Percentiles rank a stretch among this genome's conserved stretches.
Evolutionary conservation across 495 filamentous ascomycete genomes (phyloP).

Genomic region (Hypomontagnella monticulosa): DNA sequence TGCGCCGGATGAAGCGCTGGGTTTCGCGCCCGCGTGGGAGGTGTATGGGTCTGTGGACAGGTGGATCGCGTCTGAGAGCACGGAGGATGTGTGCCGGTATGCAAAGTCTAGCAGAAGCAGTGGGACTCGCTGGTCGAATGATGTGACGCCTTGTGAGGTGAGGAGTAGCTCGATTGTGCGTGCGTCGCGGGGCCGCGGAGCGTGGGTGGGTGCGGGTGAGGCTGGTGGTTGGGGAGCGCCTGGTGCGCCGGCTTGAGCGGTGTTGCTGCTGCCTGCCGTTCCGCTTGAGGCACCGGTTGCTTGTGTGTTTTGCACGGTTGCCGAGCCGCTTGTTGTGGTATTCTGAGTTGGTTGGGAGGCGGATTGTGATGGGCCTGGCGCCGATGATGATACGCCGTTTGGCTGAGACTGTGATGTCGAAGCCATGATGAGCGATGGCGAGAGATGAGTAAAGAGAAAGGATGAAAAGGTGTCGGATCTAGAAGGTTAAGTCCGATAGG

Average conservation of each 20-base stretch:
- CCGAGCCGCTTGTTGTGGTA: slow-evolving; percentile 42
- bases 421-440: slow-evolving; percentile 34
- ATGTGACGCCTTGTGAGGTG: slow-evolving; percentile 82
- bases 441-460: slow-evolving; percentile 1
- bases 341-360: slow-evolving; percentile 45
- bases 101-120: slow-evolving; percentile 96
- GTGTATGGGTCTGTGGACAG: slow-evolving; percentile 71
- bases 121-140: slow-evolving; percentile 93
- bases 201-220: slow-evolving; percentile 45
- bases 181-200: slow-evolving; percentile 87
- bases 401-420: slow-evolving; percentile 48
- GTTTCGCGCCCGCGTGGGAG: slow-evolving; percentile 59
- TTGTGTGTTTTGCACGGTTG: slow-evolving; percentile 47
- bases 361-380: slow-evolving; percentile 44
- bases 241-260: slow-evolving; percentile 15
- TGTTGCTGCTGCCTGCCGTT: slow-evolving; percentile 28
- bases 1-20: slow-evolving; percentile 55
- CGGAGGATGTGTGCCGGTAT: slow-evolving; percentile 78
- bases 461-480: background rate
- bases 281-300: slow-evolving; percentile 47
- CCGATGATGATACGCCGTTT: slow-evolving; percentile 52
- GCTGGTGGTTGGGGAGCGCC: slow-evolving; percentile 36
- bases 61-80: slow-evolving; percentile 72
- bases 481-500: background rate
- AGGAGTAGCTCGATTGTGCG: slow-evolving; percentile 92